Percentiles rank a stretch among this genome's conserved stretches.
Evolutionary conservation across 2,329 filamentous ascomycete species (phyloP).

Genomic region (Phialophora chinensis): DNA sequence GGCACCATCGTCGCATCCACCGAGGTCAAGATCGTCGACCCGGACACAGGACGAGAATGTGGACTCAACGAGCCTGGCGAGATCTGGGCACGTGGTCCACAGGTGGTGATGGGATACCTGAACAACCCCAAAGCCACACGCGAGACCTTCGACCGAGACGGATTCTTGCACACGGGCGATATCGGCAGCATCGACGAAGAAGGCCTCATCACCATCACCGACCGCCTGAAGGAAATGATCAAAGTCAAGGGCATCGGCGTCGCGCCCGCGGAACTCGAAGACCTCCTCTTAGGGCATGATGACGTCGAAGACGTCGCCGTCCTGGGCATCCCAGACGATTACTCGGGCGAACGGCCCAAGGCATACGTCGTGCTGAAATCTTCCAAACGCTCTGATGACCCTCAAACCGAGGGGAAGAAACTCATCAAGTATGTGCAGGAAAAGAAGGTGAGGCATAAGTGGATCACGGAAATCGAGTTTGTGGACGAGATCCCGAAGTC

Average conservation of each 20-base stretch:
- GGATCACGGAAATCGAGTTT: constrained; percentile 53
- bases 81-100: constrained; percentile 76
- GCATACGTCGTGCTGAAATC: constrained; percentile 53
- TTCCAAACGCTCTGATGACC: constrained; percentile 23
- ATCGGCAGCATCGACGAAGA: constrained; percentile 64
- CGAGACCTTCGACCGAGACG: constrained; percentile 69
- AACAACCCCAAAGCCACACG: constrained; percentile 74
- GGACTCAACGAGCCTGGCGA: constrained; percentile 61
- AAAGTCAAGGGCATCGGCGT: constrained; percentile 61
- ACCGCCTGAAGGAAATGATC: constrained; percentile 66
- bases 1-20: constrained; percentile 61
- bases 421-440: constrained; percentile 44
- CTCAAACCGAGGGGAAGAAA: constrained; percentile 24
- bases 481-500: constrained; percentile 58
- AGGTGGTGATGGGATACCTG: constrained; percentile 78
- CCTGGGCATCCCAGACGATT: constrained; percentile 50
- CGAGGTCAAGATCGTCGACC: constrained; percentile 63
- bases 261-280: constrained; percentile 56
- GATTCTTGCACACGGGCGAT: constrained; percentile 69
- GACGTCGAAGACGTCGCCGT: constrained; percentile 55
- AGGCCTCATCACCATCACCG: constrained; percentile 71
- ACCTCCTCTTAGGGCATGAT: constrained; percentile 52
- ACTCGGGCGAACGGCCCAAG: constrained; percentile 43
- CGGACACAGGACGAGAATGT: constrained; percentile 58
- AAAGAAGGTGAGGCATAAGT: constrained; percentile 47